Percentiles rank a stretch among this genome's conserved stretches.
Evolutionary conservation across 805 yeast species (phyloP).

Genomic region (Myxozyma mucilagina): DNA sequence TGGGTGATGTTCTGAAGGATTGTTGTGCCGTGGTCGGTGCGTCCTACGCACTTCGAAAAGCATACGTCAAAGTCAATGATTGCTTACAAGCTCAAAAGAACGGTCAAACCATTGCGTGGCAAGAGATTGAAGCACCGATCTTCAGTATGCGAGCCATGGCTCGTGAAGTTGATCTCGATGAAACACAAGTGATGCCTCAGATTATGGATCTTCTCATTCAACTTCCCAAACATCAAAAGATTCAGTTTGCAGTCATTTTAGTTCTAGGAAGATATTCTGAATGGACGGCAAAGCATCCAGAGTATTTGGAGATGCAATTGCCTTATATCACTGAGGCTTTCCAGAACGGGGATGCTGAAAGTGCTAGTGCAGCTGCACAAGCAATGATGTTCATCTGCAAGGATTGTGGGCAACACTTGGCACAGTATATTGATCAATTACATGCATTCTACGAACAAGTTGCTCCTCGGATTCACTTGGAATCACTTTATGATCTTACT

Average conservation of each 20-base stretch:
- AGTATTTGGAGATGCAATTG: constrained; percentile 75
- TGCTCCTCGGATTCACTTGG: constrained; percentile 56
- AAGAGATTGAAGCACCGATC: constrained; percentile 82
- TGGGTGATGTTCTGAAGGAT: constrained; percentile 97
- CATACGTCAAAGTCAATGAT: constrained; percentile 59
- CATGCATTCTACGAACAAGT: constrained; percentile 67
- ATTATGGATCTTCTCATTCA: constrained; percentile 67
- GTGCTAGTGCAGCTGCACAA: constrained; percentile 83
- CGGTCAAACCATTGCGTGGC: constrained; percentile 64
- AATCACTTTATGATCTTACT: constrained; percentile 73
- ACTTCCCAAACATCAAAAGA: constrained; percentile 80
- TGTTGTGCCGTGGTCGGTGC: constrained; percentile 91
- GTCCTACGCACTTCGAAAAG: constrained; percentile 64
- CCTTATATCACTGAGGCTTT: constrained; percentile 82
- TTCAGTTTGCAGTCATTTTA: constrained; percentile 88
- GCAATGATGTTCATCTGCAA: constrained; percentile 93
- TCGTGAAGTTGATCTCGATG: constrained; percentile 71
- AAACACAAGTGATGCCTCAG: constrained; percentile 67
- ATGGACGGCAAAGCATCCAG: constrained; percentile 89
- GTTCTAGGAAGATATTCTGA: constrained; percentile 94
- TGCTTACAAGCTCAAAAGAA: constrained; percentile 40
- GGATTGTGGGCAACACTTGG: constrained; percentile 67
- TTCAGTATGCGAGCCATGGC: constrained; percentile 94
- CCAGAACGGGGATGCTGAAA: constrained; percentile 47
- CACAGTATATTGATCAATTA: constrained; percentile 70